These are phyloP conservation scores for Dioscorea cayenensis DNA, from an alignment of 116 monocot genomes.

Conservation along the genomic window DNA sequence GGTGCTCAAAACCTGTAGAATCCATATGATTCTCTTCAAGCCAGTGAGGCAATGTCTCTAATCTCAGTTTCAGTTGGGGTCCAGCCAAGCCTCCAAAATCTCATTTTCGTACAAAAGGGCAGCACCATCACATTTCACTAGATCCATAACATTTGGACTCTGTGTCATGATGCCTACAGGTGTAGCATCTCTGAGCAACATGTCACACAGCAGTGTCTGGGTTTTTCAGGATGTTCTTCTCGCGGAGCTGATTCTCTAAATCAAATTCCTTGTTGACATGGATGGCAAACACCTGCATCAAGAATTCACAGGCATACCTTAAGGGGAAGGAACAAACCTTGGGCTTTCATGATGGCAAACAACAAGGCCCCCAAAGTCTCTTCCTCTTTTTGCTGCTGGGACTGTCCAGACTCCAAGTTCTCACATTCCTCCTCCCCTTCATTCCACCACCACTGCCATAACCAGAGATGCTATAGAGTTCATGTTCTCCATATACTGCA, in stretches of 20 bases:
- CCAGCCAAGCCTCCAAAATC: conserved; percentile 46
- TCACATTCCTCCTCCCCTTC: conserved; percentile 48
- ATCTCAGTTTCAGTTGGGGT: conserved; percentile 63
- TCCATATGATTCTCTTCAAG: conserved; percentile 50
- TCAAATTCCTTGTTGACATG: conserved; percentile 90
- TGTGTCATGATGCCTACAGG: conserved; percentile 64
- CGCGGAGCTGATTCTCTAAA: conserved; percentile 63
- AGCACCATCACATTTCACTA: conserved; percentile 84
- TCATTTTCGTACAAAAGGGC: conserved; percentile 58
- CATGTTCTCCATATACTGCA: conserved; percentile 95
- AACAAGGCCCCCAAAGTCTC: conserved; percentile 81
- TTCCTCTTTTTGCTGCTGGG: conserved; percentile 45
- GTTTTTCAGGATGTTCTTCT: conserved; percentile 71
- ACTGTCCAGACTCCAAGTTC: conserved; percentile 2
- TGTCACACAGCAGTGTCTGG: conserved; percentile 77
- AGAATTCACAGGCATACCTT: conserved; percentile 82
- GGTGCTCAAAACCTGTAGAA: conserved; percentile 79
- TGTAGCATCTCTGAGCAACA: conserved; percentile 62
- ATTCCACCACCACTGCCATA: conserved; percentile 75
- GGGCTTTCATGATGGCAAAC: conserved; percentile 87
- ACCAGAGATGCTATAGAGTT: conserved; percentile 83
- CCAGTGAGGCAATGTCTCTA: conserved; percentile 60
- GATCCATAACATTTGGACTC: conserved; percentile 81
- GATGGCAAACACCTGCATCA: conserved; percentile 80
- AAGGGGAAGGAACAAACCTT: conserved; percentile 72